Evolutionary conservation across 2,329 filamentous ascomycete genomes (phyloP).

Genomic region (Gaeumannomyces sp.): DNA sequence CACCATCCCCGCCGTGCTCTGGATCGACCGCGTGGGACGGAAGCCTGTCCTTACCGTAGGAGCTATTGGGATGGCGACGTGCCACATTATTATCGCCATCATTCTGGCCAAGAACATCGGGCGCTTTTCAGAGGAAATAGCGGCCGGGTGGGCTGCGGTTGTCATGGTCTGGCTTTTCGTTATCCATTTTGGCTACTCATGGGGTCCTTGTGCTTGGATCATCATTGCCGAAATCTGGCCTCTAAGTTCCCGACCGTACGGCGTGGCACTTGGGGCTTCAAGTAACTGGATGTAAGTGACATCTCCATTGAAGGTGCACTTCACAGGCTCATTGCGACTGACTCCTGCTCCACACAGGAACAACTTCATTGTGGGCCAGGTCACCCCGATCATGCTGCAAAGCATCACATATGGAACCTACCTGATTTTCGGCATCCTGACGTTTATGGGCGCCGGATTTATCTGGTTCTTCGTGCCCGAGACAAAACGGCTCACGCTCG

Average conservation of each 20-base stretch:
- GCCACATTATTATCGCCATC: conserved; percentile 65
- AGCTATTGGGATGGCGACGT: conserved; percentile 63
- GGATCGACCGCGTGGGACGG: conserved; percentile 57
- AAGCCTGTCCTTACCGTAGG: conserved; percentile 58
- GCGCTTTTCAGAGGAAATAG: conserved; percentile 48
- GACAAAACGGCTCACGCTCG: conserved; percentile 56
- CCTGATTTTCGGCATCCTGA: conserved; percentile 62
- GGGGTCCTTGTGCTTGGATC: conserved; percentile 71
- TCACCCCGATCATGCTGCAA: conserved; percentile 62
- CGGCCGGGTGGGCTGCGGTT: conserved; percentile 64
- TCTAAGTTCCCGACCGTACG: conserved; percentile 62
- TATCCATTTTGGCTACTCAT: conserved; percentile 65
- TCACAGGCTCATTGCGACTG: not conserved
- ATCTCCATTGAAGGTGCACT: not conserved
- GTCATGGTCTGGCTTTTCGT: conserved; percentile 70
- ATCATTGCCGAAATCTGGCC: conserved; percentile 72
- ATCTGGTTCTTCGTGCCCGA: conserved; percentile 61
- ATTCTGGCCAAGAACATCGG: conserved; percentile 60
- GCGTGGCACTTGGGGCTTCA: conserved; percentile 61
- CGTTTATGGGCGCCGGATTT: conserved; percentile 53
- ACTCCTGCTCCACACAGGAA: conserved; percentile 28
- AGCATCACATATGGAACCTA: conserved; percentile 65
- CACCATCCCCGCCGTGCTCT: conserved; percentile 61
- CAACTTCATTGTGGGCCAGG: conserved; percentile 60
- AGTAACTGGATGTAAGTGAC: conserved; percentile 54